phyloP scores from a whole-genome alignment of 371 early-diverging fungal species.

The Mortierella sp. region DNA sequence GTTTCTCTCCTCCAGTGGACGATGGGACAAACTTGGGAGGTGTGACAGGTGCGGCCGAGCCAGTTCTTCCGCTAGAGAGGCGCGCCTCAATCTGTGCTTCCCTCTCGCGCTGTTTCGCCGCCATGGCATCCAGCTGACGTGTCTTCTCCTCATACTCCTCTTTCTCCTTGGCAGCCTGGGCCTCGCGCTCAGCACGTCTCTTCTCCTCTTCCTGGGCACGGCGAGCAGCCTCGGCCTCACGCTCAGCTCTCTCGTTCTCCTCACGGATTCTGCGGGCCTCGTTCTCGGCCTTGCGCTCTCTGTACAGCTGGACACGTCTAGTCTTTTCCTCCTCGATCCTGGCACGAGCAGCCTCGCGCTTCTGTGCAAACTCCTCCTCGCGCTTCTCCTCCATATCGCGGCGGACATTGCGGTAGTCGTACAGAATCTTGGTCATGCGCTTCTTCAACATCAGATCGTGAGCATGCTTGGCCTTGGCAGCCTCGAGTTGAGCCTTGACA shows the following conservation, averaged over 20 bases:
- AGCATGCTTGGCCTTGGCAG: constrained; percentile 74
- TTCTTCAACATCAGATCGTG: constrained; percentile 81
- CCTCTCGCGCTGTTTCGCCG: constrained; percentile 42
- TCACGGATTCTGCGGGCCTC: constrained; percentile 53
- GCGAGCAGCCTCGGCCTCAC: constrained; percentile 59
- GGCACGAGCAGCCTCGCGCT: constrained; percentile 61
- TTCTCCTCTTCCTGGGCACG: constrained; percentile 50
- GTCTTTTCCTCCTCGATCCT: constrained; percentile 81
- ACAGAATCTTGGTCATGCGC: constrained; percentile 82
- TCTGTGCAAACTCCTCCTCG: constrained; percentile 63
- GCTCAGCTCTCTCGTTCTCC: constrained; percentile 57
- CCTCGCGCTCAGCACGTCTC: constrained; percentile 42
- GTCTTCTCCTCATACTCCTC: constrained; percentile 44
- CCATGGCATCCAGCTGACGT: constrained; percentile 44
- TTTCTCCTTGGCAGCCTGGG: constrained; percentile 44
- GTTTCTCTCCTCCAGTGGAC: constrained; percentile 39
- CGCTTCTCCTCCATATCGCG: constrained; percentile 67
- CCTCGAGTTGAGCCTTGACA: constrained; percentile 73
- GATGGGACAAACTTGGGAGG: constrained; percentile 45
- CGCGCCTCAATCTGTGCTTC: constrained; percentile 54
- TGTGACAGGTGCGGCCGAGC: constrained; percentile 33
- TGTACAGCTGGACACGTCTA: constrained; percentile 68
- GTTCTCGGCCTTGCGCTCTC: constrained; percentile 65
- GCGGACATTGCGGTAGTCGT: constrained; percentile 80
- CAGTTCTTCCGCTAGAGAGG: constrained; percentile 23